Conservation (phyloP, 2,329 filamentous ascomycete species). For the Fusarium ramigenum region DNA sequence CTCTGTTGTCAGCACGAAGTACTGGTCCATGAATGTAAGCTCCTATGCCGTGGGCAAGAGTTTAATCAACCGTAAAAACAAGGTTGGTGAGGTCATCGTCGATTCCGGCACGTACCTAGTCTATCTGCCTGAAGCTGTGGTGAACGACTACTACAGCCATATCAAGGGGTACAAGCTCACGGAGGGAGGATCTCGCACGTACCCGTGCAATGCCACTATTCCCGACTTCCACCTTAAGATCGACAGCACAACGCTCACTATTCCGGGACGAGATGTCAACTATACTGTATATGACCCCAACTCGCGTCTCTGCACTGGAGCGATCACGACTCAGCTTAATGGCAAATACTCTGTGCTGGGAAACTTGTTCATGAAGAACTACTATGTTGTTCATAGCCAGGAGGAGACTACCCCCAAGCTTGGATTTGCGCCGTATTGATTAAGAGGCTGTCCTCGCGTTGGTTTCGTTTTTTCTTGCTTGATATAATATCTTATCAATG, state of each 20-base stretch:
- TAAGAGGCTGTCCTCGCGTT: too few relatives aligned
- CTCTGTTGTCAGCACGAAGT: not conserved
- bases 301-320: fast-evolving
- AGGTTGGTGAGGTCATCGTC: not conserved
- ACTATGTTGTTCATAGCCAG: not conserved
- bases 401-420: not conserved
- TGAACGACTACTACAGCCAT: not conserved
- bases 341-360: not conserved
- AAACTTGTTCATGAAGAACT: not conserved
- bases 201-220: not conserved
- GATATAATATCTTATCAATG: too few relatives aligned
- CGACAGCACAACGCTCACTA: not conserved
- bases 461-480: too few relatives aligned
- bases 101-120: not conserved
- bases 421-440: not conserved
- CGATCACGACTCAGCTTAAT: not conserved
- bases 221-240: not conserved
- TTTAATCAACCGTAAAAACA: not conserved
- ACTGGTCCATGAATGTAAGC: not conserved
- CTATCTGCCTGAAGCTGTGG: not conserved
- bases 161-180: not conserved
- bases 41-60: not conserved
- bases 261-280: not conserved
- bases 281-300: not conserved
- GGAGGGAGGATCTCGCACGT: not conserved